Base-by-base conservation (phyloP, 805 yeast species). In the Komagataella pastoris region DNA sequence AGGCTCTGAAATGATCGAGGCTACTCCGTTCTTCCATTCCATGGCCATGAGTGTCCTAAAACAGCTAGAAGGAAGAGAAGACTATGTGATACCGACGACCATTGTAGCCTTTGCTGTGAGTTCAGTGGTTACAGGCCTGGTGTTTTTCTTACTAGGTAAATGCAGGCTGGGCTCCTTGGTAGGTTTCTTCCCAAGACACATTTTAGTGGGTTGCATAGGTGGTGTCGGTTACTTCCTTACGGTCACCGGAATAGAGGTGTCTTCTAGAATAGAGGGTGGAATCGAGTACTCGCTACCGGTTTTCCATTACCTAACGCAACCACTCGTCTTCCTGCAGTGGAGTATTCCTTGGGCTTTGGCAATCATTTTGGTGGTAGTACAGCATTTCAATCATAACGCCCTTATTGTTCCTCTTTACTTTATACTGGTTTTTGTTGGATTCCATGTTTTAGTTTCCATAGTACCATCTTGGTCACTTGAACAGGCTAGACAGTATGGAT, bases 1-100 rank as follows among this genome's bases (percentile, higher is more conserved):
- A 47, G 99, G 99, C 1, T 86, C 96, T 3, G 98, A 93, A 68
- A 93, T 93, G 99, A 93, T 93, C 57, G 99, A 93, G 65, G 88
- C 93, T n/a, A 95, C 97, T 1, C 99, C 99, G 1, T 93, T 93
- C 65, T 91, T 91, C 72, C 99, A 93, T 62, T 76, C 95, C 2
- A 90, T 93, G 96, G 97, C 97, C 1, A 71, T 77, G 24, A 71
- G 83, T 12, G 82, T 93, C 49, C 71, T 83, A 64, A 62, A 66
- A 2, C 71, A 74, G 19, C 71, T 87, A 59, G 74, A 67, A 8
- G 63, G 59, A 12, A 52, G 61, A 17, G 50, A 56, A 45, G 76
- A 74, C 8, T 80, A 75, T 10, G 76, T 88, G 4, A 70, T 89
- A 43, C 82, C 96, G 1, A 93, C 99, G 0, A 88, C 97, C 0